These are phyloP conservation scores for Starmerella khaoyaiensis DNA, from an alignment of 805 yeast species.

Conservation along the genomic window DNA sequence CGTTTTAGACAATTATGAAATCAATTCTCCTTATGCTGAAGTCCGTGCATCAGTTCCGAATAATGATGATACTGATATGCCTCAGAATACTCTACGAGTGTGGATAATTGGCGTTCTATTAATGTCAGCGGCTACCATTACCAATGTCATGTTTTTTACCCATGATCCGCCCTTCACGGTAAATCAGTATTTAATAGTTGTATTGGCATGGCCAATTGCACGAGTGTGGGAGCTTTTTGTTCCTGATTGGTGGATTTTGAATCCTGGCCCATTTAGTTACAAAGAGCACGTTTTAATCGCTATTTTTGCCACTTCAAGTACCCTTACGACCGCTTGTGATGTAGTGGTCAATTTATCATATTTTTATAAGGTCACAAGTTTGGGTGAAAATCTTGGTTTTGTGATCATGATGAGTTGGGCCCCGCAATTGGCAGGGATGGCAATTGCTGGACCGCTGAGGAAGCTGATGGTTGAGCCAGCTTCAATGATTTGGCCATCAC, in stretches of 20 bases:
- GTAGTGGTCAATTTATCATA: conserved; percentile 39
- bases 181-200: conserved; percentile 43
- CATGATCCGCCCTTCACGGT: conserved; percentile 44
- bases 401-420: conserved; percentile 39
- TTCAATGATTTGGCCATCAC: conserved; percentile 56
- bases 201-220: conserved; percentile 55
- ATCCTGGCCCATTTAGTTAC: conserved; percentile 48
- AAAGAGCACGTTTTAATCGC: conserved; percentile 52
- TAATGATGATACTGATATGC: conserved; percentile 37
- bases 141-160: conserved; percentile 45
- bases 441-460: conserved; percentile 51
- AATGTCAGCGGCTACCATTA: conserved; percentile 43
- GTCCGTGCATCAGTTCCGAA: conserved; percentile 54
- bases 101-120: conserved; percentile 42
- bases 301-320: conserved; percentile 34
- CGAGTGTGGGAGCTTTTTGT: conserved; percentile 34
- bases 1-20: conserved; percentile 2
- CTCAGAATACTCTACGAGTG: conserved; percentile 42
- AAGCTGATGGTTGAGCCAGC: conserved; percentile 49
- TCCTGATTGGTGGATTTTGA: conserved; percentile 32
- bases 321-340: conserved; percentile 39
- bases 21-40: conserved; percentile 48
- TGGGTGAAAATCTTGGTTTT: conserved; percentile 37
- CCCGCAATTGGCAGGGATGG: conserved; percentile 54
- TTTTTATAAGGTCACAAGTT: conserved; percentile 32